Evolutionary conservation across 768 basidiomycete genomes (phyloP).

Genomic region (Russula lepida): DNA sequence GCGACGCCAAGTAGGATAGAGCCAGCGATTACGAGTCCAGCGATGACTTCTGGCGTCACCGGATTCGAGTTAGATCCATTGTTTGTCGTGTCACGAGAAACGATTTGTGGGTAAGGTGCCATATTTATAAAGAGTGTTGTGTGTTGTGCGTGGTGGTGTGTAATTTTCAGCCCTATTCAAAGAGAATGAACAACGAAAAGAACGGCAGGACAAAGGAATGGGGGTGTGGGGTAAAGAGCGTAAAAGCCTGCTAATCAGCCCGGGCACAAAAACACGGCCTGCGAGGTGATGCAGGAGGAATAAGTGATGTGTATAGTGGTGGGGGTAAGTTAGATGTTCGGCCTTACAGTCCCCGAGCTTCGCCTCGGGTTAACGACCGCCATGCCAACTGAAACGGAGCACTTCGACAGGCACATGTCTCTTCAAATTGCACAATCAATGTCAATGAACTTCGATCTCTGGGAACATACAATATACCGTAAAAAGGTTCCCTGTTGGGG

Average conservation of each 20-base stretch:
- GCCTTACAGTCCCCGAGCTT: too few relatives aligned
- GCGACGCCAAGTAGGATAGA: conserved; percentile 32
- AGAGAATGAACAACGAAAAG: background rate
- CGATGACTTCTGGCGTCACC: conserved; percentile 34
- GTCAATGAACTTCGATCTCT: background rate
- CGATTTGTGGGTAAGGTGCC: conserved; percentile 11
- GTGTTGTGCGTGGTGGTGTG: background rate
- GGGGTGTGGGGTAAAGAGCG: background rate
- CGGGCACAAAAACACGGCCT: background rate
- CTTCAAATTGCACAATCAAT: background rate
- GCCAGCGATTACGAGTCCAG: conserved; percentile 42
- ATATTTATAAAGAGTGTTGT: background rate
- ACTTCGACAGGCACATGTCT: background rate
- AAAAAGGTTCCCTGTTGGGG: background rate
- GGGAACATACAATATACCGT: background rate
- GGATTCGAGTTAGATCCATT: background rate
- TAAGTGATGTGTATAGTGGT: background rate
- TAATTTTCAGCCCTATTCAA: background rate
- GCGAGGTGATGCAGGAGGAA: background rate
- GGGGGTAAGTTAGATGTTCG: background rate
- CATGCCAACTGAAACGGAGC: background rate
- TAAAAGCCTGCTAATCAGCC: background rate
- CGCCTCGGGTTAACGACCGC: too few relatives aligned
- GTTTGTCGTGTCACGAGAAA: background rate
- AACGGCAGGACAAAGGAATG: conserved; percentile 2